Conservation (phyloP, 164 flowering plant genomes). For the Saururus chinensis region DNA sequence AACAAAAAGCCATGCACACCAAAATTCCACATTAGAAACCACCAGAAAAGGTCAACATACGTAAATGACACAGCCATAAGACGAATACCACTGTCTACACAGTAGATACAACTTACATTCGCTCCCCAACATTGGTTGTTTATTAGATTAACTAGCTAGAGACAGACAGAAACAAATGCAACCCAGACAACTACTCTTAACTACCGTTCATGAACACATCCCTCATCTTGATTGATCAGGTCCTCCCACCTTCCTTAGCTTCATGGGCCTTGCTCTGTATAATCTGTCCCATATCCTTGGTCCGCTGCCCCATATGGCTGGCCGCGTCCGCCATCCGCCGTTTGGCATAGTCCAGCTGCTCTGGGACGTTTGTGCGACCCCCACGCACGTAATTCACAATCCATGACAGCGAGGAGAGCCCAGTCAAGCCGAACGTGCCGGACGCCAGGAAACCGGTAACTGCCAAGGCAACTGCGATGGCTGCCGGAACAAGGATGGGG, state of each 20-base stretch:
- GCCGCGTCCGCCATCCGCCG: slow-evolving; percentile 32
- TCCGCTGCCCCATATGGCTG: slow-evolving; percentile 34
- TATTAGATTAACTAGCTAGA: no score
- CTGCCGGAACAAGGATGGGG: slow-evolving; percentile 72
- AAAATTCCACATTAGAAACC: no score
- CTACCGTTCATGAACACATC: no score
- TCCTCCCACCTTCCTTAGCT: slow-evolving; percentile 4
- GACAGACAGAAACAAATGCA: no score
- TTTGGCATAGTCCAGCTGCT: slow-evolving; percentile 30
- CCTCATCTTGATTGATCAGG: not conserved
- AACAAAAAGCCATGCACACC: no score
- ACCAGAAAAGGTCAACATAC: no score
- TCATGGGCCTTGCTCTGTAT: slow-evolving; percentile 23
- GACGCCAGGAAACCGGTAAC: slow-evolving; percentile 64
- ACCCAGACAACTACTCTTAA: no score
- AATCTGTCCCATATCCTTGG: slow-evolving; percentile 33
- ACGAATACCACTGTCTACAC: no score
- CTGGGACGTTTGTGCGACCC: slow-evolving; percentile 8
- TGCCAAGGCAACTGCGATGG: slow-evolving; percentile 32
- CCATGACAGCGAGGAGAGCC: slow-evolving; percentile 53
- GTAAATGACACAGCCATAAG: no score
- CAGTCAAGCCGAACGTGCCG: slow-evolving; percentile 70
- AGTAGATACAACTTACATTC: no score
- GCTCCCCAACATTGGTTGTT: no score
- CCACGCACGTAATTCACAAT: slow-evolving; percentile 32